Base-by-base conservation (phyloP, 441 rosid species). In the Pelargonium exstipulatum region DNA sequence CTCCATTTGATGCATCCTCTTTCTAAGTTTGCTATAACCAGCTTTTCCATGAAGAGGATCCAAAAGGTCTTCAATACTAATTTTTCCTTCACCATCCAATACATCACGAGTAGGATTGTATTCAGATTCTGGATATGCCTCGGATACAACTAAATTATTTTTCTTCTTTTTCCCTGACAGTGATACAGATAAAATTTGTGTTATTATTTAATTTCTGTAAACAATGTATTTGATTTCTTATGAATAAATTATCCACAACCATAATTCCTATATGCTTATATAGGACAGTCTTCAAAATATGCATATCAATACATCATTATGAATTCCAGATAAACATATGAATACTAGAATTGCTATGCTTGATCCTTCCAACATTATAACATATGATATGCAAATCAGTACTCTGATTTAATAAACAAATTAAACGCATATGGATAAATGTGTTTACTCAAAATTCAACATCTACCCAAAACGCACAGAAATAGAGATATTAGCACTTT, bases 41-140 rank as follows among this genome's bases (percentile, higher is more conserved):
- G 94, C 68, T 74, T 81, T 81, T 62, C 89, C 91, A 64, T 84
- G 77, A 80, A 91, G 86, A 67, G 91, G 84, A 10, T 70, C 87
- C 69, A 95, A 57, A 77, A 91, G 87, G 73, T 95, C 97, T 63
- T 86, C 86, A 40, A 85, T 12, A 10, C 85, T 80, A 73, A 95
- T 68, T 62, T 43, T 84, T 64, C 87, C 81, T 64, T 79, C 79
- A 45, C 96, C 96, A 73, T 88, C 87, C 43, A 92, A 75, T 75
- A 90, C 86, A 80, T 91, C 94, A 69, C 85, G 84, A 58, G 82
- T 90, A 5, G 99, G 97, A 73, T 91, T 87, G 75, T 82, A 90
- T 76, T 91, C 97, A 35, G 96, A 92, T 79, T 91, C 97, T 22
- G 96, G 96, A 81, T 90, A 88, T 8, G 85, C 83, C 82, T 85